Evolutionary conservation across 257 asterid genomes (phyloP).

Genomic region (Solanum clarkiae): DNA sequence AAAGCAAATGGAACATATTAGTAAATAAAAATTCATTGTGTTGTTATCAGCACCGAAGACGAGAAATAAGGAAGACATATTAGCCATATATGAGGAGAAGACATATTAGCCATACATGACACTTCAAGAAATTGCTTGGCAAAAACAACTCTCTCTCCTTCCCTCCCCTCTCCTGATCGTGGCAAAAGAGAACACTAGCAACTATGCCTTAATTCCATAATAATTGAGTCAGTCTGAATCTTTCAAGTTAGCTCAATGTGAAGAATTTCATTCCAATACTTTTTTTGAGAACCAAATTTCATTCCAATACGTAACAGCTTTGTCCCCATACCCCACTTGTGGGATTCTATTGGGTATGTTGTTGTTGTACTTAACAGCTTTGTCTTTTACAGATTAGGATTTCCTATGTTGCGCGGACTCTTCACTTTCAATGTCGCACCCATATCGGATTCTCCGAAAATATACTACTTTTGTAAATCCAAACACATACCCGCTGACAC

Average conservation of each 20-base stretch:
- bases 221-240: background rate
- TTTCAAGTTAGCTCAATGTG: background rate
- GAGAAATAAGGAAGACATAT: background rate
- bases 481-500: no score
- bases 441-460: no score
- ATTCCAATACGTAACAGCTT: background rate
- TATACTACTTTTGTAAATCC: no score
- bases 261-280: background rate
- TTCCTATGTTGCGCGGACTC: no score
- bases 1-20: background rate
- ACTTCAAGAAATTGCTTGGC: background rate
- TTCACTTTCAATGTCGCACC: no score
- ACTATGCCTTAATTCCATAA: background rate
- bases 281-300: no score
- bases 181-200: background rate
- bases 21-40: background rate
- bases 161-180: background rate
- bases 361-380: background rate
- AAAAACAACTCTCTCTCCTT: background rate
- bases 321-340: background rate
- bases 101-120: background rate
- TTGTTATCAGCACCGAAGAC: background rate
- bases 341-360: no score
- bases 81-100: background rate
- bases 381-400: background rate